These are phyloP conservation scores for Rickenella mellea DNA, from an alignment of 768 basidiomycete species.

Conservation along the genomic window DNA sequence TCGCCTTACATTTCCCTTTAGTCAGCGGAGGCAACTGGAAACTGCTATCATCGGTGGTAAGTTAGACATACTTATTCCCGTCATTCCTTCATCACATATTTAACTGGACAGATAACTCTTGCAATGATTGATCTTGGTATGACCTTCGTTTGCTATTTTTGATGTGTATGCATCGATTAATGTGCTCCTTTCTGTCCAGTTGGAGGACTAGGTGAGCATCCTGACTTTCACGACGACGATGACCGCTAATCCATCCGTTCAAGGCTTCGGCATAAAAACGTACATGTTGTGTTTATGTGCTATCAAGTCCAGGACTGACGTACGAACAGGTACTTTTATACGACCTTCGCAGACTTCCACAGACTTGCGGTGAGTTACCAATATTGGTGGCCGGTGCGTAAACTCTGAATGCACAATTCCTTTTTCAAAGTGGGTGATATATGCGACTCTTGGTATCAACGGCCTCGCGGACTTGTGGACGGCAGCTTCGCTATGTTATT, in stretches of 20 bases:
- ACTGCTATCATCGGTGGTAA: no score
- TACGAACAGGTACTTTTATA: conserved; percentile 26
- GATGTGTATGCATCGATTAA: no score
- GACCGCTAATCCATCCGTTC: background rate
- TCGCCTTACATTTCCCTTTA: no score
- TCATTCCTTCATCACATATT: no score
- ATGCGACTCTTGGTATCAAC: conserved; percentile 14
- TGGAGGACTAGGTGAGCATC: conserved; percentile 28
- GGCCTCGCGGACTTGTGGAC: conserved; percentile 44
- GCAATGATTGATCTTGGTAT: conserved; percentile 40
- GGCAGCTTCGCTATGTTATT: conserved; percentile 37
- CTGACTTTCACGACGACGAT: no score
- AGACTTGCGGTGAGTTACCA: conserved; percentile 25
- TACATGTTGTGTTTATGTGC: no score
- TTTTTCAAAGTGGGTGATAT: background rate
- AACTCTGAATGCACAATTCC: no score
- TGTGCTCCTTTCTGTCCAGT: conserved; percentile 19
- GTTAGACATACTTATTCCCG: no score
- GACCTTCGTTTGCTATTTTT: no score
- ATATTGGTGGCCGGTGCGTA: no score
- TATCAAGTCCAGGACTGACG: conserved; percentile 1
- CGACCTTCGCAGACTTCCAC: conserved; percentile 26
- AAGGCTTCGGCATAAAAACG: conserved; percentile 47
- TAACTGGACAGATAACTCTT: conserved; percentile 19
- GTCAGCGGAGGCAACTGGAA: no score